phyloP scores from a whole-genome alignment of 2,329 filamentous ascomycete species.

The Neonectria punicea region DNA sequence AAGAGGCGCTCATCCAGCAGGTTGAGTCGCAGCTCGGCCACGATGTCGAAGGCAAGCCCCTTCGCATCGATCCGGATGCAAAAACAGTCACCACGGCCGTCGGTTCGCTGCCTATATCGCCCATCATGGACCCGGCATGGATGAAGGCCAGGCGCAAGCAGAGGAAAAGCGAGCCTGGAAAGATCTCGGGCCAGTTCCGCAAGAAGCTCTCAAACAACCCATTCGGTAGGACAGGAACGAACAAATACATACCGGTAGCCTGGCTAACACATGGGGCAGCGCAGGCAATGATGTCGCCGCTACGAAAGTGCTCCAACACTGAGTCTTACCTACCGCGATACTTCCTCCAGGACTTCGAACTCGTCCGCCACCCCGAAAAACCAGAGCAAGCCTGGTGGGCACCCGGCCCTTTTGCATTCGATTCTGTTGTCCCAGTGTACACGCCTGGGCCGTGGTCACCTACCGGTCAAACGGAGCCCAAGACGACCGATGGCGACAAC shows the following conservation, averaged over 20 bases:
- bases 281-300: conserved; percentile 67
- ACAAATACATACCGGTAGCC: neutral
- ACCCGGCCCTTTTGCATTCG: conserved; percentile 55
- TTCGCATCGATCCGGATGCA: conserved; percentile 50
- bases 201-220: conserved; percentile 69
- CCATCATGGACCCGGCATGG: conserved; percentile 63
- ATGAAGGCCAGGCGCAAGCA: conserved; percentile 56
- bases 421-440: conserved; percentile 35
- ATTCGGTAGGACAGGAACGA: conserved; percentile 62
- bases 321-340: conserved; percentile 62
- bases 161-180: conserved; percentile 50
- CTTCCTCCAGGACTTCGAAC: conserved; percentile 71
- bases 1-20: conserved; percentile 45
- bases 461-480: neutral
- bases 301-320: conserved; percentile 67
- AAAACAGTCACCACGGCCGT: conserved; percentile 59
- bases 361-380: conserved; percentile 65
- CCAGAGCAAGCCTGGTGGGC: conserved; percentile 63
- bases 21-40: conserved; percentile 47
- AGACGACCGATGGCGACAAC: neutral
- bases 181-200: conserved; percentile 60
- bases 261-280: conserved; percentile 54
- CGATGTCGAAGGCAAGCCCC: conserved; percentile 41
- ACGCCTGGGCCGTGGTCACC: conserved; percentile 12
- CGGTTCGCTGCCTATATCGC: conserved; percentile 63